Conservation (phyloP, 768 basidiomycete species). For the Boletus sp. region DNA sequence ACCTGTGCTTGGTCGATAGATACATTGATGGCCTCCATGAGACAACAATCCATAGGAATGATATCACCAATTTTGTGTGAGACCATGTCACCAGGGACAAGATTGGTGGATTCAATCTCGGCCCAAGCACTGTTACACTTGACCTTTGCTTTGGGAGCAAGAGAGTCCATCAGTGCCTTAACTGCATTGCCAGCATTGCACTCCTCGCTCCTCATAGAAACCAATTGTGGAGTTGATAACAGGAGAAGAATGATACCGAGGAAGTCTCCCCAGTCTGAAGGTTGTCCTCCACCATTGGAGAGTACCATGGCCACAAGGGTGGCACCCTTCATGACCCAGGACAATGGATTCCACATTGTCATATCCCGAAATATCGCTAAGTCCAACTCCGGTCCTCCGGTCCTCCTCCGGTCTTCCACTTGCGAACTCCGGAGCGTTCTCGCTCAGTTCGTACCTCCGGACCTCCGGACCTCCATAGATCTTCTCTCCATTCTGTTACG, state of each 20-base stretch:
- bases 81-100: conserved; percentile 95
- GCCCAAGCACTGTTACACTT: conserved; percentile 82
- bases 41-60: conserved; percentile 96
- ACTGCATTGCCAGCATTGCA: conserved; percentile 97
- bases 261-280: conserved; percentile 98
- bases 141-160: conserved; percentile 96
- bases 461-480: too few relatives aligned
- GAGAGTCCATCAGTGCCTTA: conserved; percentile 99
- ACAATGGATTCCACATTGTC: conserved; percentile 99
- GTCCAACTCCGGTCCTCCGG: too few relatives aligned
- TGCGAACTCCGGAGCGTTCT: too few relatives aligned
- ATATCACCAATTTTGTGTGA: conserved; percentile 99
- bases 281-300: conserved; percentile 82
- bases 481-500: too few relatives aligned
- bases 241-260: conserved; percentile 91
- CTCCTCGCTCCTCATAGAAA: conserved; percentile 98
- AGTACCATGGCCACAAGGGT: conserved; percentile 92
- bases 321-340: conserved; percentile 99
- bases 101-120: conserved; percentile 86
- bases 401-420: too few relatives aligned
- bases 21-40: conserved; percentile 94
- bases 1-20: conserved; percentile 99
- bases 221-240: conserved; percentile 95
- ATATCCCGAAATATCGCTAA: too few relatives aligned
- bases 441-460: too few relatives aligned